Percentiles rank a stretch among this genome's conserved stretches.
Evolutionary conservation across 352 stramenopile genomes (phyloP).

Genomic region (Phytophthora pistaciae): DNA sequence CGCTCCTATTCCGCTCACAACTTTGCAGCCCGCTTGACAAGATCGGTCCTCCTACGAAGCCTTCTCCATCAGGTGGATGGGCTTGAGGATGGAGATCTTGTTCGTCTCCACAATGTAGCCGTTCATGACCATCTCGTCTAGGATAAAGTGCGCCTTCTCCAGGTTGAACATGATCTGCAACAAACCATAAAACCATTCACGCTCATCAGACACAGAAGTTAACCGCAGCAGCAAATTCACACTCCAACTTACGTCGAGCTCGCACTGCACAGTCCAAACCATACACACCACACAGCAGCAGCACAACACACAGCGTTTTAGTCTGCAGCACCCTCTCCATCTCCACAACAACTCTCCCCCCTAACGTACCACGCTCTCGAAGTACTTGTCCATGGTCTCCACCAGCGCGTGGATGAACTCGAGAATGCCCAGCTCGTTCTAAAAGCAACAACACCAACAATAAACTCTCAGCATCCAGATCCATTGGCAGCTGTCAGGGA

Average conservation of each 20-base stretch:
- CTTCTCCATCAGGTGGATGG: constrained; percentile 99
- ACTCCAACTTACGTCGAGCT: constrained; percentile 77
- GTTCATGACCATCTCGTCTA: constrained; percentile 99
- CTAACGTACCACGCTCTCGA: constrained; percentile 95
- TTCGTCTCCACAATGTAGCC: constrained; percentile 99
- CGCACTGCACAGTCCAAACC: constrained; percentile 54
- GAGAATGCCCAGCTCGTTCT: constrained; percentile 99
- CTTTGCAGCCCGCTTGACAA: background rate
- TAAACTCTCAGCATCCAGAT: background rate
- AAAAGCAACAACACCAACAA: background rate
- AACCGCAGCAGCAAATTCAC: background rate
- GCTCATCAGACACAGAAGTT: background rate
- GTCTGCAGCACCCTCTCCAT: background rate
- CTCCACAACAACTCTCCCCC: background rate
- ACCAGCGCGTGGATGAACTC: constrained; percentile 99
- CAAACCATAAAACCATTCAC: constrained; percentile 13
- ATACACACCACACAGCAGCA: constrained; percentile 5
- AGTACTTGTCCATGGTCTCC: constrained; percentile 99
- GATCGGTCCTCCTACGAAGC: constrained; percentile 61
- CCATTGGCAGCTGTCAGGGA: background rate
- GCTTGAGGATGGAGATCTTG: constrained; percentile 98
- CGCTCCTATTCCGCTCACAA: background rate
- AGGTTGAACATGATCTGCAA: constrained; percentile 93
- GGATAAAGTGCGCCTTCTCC: constrained; percentile 92
- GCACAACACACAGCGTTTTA: background rate